Base-by-base conservation (phyloP, 805 yeast species). In the Candida hungchunana region DNA sequence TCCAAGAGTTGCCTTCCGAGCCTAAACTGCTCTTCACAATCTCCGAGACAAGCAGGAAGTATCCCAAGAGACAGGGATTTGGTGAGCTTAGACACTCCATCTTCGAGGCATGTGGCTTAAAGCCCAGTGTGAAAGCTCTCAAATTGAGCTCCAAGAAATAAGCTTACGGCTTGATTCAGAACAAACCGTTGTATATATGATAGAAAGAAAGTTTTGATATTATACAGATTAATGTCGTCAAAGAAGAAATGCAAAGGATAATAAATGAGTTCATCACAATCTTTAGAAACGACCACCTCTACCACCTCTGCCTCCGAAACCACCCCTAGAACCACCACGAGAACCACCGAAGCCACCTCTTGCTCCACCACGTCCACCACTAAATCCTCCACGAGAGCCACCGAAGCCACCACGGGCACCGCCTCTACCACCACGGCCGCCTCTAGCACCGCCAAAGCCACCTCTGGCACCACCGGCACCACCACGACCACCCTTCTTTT, bases 401-500 rank as follows among this genome's bases (percentile, higher is more conserved):
- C 77, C 75, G 39, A 73, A 70, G 25, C 73, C 69, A 53, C 77
- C 45, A 17, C 45, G 17, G 11, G 35, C 36, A 32, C 53, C 53
- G 25, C 48, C 46, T 19, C 41, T 18, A 28, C 31, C 23, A 13
- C 27, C 27, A 25, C 27, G 14, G 24, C 9, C 9, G 12, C 24
- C 24, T 9, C 24, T 29, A 17, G 34, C 25, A 32, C 40, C 47
- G 21, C 50, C 54, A 26, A 44, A 46, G 18, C 64, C 42, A 7
- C 73, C 69, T 36, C 69, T 66, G 39, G 63, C 64, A 21, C 70
- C 64, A 37, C 72, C 69, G 25, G 75, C 73, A 29, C 75, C 74
- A 42, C 78, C 76, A 40, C 75, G 70, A 28, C 73, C 67, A 53
- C 77, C 69, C 63, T 79, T 71, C 69, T 77, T 79, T 66, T 71